These are phyloP conservation scores for barley (Hordeum vulgare) DNA, from an alignment of 176 grass and related monocot genomes.

Conservation along the genomic window DNA sequence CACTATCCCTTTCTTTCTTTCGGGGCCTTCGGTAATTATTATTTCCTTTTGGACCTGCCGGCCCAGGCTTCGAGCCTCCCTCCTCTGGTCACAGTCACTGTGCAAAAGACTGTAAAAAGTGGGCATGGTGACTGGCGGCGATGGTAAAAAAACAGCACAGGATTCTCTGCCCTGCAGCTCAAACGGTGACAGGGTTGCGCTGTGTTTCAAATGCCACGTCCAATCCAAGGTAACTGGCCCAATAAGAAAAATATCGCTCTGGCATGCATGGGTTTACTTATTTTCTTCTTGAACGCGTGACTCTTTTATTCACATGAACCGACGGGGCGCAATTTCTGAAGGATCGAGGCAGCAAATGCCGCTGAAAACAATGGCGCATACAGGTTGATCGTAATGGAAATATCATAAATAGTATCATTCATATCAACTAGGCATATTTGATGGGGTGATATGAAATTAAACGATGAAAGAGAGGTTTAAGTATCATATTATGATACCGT, in stretches of 20 bases:
- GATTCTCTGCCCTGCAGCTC: conserved; percentile 28
- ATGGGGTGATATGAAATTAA: too few species aligned
- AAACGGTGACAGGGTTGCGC: conserved; percentile 1
- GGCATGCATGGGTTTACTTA: not conserved
- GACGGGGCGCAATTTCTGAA: too few species aligned
- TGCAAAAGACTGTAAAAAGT: conserved; percentile 39
- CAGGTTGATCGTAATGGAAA: too few species aligned
- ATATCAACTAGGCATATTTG: too few species aligned
- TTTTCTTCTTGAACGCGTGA: not conserved
- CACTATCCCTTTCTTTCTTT: conserved; percentile 32
- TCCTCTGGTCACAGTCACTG: conserved; percentile 19
- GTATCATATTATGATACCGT: too few species aligned
- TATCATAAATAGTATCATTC: too few species aligned
- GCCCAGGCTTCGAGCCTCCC: conserved; percentile 3
- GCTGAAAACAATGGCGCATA: too few species aligned
- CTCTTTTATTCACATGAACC: too few species aligned
- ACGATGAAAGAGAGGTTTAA: too few species aligned
- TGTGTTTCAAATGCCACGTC: conserved; percentile 20
- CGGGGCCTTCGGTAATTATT: conserved; percentile 31
- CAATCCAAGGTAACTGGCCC: not conserved
- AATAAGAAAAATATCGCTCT: not conserved
- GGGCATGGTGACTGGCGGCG: conserved; percentile 13
- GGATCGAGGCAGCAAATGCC: too few species aligned
- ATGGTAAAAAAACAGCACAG: conserved; percentile 1
- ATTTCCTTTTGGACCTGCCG: conserved; percentile 29